A percentile compares a stretch with the other conserved stretches of the same genome.
Evolutionary conservation across 805 yeast genomes (phyloP).

Genomic region (Candida nanaspora): DNA sequence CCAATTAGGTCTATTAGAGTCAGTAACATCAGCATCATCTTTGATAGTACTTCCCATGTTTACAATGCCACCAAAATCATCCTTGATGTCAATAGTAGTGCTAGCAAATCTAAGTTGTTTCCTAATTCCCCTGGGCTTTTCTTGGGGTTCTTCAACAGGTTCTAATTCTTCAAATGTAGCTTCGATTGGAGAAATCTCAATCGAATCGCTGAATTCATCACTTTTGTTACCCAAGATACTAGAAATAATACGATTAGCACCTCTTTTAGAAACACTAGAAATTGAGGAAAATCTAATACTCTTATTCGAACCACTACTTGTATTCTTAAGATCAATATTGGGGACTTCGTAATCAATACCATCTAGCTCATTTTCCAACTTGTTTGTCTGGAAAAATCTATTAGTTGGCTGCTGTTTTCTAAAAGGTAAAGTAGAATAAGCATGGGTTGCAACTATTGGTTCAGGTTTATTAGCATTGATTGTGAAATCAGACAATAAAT

Average conservation of each 20-base stretch:
- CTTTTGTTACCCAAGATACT: neutral
- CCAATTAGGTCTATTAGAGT: constrained; percentile 14
- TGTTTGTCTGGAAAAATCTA: neutral
- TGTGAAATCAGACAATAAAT: neutral
- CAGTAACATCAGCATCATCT: neutral
- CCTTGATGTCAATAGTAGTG: neutral
- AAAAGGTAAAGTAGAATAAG: constrained; percentile 1
- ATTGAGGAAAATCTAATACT: neutral
- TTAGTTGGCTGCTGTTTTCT: neutral
- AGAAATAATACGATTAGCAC: neutral
- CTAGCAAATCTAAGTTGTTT: constrained; percentile 1
- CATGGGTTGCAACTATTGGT: neutral
- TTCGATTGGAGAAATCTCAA: constrained; percentile 1
- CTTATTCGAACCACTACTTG: neutral
- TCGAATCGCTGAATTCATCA: neutral
- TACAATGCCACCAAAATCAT: neutral
- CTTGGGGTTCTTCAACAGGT: constrained; percentile 10
- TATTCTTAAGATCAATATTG: neutral
- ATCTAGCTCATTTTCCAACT: constrained; percentile 4
- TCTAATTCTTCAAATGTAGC: constrained; percentile 1
- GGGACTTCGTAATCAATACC: constrained; percentile 2
- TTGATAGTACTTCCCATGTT: neutral
- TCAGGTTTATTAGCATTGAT: neutral
- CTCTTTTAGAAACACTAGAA: neutral
- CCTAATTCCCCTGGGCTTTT: constrained; percentile 1